Evolutionary conservation across 1,284 basidiomycete genomes (phyloP).

Genomic region (Stygiomarasmius scandens): DNA sequence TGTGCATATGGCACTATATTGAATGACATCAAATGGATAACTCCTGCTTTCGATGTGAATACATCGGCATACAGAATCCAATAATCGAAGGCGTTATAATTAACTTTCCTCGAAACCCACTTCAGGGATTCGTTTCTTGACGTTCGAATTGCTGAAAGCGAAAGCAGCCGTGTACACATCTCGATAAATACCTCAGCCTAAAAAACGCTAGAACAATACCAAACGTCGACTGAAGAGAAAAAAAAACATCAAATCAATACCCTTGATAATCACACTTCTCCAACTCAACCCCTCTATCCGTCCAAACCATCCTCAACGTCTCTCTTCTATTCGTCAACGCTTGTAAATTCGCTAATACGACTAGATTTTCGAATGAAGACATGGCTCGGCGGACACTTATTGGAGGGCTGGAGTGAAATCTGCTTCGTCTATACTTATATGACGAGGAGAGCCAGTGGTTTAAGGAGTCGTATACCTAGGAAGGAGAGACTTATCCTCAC

Average conservation of each 20-base stretch:
- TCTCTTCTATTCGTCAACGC: conserved; percentile 80
- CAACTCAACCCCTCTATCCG: conserved; percentile 76
- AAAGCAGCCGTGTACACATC: conserved; percentile 45
- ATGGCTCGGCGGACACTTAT: conserved; percentile 51
- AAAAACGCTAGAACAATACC: conserved; percentile 77
- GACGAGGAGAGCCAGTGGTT: background rate
- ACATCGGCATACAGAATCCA: too few species aligned
- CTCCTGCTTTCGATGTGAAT: too few species aligned
- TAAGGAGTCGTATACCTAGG: conserved; percentile 9
- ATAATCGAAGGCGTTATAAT: too few species aligned
- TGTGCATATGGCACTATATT: too few species aligned
- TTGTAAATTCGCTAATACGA: conserved; percentile 79
- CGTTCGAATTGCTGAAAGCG: too few species aligned
- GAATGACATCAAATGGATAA: too few species aligned
- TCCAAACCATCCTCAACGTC: conserved; percentile 78
- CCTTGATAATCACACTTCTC: conserved; percentile 66
- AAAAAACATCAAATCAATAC: conserved; percentile 35
- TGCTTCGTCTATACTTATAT: conserved; percentile 3
- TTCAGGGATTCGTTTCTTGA: too few species aligned
- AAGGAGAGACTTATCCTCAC: conserved; percentile 8
- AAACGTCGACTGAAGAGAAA: conserved; percentile 68
- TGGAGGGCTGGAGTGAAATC: conserved; percentile 11
- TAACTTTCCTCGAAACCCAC: too few species aligned
- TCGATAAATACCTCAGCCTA: conserved; percentile 63
- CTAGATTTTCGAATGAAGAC: conserved; percentile 78